These are phyloP conservation scores for Fusarium goolgardi DNA, from an alignment of 2,329 filamentous ascomycete species.

Conservation along the genomic window DNA sequence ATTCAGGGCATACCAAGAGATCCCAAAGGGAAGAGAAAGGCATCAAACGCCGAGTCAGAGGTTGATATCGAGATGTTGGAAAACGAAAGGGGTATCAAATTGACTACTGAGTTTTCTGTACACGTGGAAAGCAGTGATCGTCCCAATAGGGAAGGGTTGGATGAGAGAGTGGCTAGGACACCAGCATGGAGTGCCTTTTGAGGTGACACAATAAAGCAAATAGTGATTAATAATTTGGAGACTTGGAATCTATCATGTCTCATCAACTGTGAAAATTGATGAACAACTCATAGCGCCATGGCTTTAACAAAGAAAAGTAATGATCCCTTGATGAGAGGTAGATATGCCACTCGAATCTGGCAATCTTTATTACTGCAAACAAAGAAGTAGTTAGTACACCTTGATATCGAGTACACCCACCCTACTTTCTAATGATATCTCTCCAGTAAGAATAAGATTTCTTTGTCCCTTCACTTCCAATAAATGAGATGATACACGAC, in stretches of 20 bases:
- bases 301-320: neutral
- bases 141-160: conserved; percentile 10
- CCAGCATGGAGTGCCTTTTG: conserved; percentile 37
- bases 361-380: neutral
- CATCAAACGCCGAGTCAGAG: conserved; percentile 29
- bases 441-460: neutral
- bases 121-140: conserved; percentile 35
- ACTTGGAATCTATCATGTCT: neutral
- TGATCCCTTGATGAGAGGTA: neutral
- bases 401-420: neutral
- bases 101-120: conserved; percentile 41
- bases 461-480: neutral
- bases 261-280: neutral
- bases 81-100: conserved; percentile 31
- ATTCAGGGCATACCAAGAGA: conserved; percentile 13
- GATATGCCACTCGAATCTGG: neutral
- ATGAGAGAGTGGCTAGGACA: conserved; percentile 33
- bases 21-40: conserved; percentile 2
- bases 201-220: neutral
- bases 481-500: neutral
- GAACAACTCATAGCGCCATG: neutral
- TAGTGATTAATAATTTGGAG: neutral
- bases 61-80: conserved; percentile 30
- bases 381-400: neutral
- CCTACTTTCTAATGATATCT: neutral